Conservation (phyloP, 441 rosid genomes). For the Codiaeum variegatum region DNA sequence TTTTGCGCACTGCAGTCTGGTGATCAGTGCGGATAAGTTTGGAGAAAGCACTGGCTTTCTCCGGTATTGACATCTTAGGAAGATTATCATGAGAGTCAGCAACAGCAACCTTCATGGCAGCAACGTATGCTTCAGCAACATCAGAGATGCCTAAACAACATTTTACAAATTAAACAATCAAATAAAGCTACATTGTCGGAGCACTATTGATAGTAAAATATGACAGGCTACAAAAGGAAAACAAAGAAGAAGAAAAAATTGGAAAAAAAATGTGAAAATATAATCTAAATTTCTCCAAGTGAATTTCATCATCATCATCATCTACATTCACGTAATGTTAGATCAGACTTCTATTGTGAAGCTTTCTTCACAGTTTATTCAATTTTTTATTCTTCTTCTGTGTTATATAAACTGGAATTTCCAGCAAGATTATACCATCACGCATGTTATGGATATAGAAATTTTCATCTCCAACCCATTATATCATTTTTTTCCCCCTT, state of each 20-base stretch:
- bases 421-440: not conserved
- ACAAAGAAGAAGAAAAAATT: not conserved
- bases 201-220: not conserved
- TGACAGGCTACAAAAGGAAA: not conserved
- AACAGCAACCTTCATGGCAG: conserved; percentile 54
- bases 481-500: not conserved
- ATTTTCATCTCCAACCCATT: not conserved
- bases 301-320: not conserved
- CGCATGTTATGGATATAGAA: not conserved
- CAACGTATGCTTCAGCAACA: conserved; percentile 73
- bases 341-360: not conserved
- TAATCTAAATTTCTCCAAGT: not conserved
- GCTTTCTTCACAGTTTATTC: not conserved
- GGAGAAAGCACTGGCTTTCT: conserved; percentile 62
- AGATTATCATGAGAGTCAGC: conserved; percentile 50
- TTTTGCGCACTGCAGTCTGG: conserved; percentile 57
- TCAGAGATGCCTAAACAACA: conserved; percentile 73
- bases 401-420: not conserved
- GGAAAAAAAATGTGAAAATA: not conserved
- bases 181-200: not conserved
- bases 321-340: not conserved
- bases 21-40: conserved; percentile 57
- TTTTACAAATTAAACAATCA: conserved; percentile 3
- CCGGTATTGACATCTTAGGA: conserved; percentile 51
- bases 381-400: not conserved